These are phyloP conservation scores for Ziziphus jujuba DNA, from an alignment of 306 rosid genomes.

Conservation along the genomic window DNA sequence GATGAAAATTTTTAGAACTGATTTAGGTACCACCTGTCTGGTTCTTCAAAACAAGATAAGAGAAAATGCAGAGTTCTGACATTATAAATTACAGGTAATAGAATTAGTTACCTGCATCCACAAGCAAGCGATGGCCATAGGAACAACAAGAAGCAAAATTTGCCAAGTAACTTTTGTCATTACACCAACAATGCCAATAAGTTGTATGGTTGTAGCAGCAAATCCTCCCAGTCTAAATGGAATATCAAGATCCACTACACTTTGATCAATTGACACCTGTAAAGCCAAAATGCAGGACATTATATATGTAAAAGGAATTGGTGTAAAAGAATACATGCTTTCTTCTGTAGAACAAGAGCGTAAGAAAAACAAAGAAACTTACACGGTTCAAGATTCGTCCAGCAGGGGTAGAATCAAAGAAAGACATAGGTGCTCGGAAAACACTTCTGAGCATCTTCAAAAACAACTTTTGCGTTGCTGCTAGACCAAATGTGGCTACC, in stretches of 20 bases:
- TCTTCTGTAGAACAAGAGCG: background rate
- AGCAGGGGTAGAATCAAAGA: constrained; percentile 95
- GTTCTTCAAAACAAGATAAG: too few relatives aligned
- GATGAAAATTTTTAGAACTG: too few relatives aligned
- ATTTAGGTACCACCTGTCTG: too few relatives aligned
- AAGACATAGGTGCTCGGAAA: constrained; percentile 88
- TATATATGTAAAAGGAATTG: constrained; percentile 26
- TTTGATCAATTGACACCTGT: constrained; percentile 93
- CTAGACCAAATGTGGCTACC: constrained; percentile 94
- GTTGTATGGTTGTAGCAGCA: constrained; percentile 91
- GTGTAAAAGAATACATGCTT: background rate
- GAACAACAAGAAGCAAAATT: constrained; percentile 82
- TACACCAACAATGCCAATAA: constrained; percentile 87
- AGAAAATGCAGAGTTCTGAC: background rate
- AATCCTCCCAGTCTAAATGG: constrained; percentile 97
- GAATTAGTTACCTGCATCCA: constrained; percentile 91
- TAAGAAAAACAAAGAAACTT: constrained; percentile 28
- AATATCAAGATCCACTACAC: constrained; percentile 97
- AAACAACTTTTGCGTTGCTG: constrained; percentile 82
- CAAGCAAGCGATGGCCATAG: constrained; percentile 91
- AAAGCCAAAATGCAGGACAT: constrained; percentile 23
- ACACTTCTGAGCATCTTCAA: constrained; percentile 84
- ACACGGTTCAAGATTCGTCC: constrained; percentile 96
- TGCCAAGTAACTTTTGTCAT: constrained; percentile 95
- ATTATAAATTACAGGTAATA: constrained; percentile 1